These are phyloP conservation scores for Leccinum rimulosum DNA, from an alignment of 768 basidiomycete species.

Conservation along the genomic window DNA sequence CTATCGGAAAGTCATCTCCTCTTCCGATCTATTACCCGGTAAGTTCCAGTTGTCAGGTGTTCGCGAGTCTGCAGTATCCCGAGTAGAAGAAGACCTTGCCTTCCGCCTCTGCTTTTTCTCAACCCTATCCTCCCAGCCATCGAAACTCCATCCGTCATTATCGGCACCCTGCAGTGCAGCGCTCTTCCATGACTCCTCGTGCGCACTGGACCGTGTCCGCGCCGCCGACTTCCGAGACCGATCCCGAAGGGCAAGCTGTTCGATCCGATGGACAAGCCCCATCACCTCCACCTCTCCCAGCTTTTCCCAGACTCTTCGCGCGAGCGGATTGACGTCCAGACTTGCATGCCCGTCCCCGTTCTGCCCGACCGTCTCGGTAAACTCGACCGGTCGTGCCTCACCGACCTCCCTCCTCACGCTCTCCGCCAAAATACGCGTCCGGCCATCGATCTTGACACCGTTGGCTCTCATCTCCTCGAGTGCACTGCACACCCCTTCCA, in stretches of 20 bases:
- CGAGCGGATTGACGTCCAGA: slow-evolving; percentile 30
- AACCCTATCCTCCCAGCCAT: slow-evolving; percentile 38
- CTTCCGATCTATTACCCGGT: not conserved
- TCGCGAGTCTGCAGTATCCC: not conserved
- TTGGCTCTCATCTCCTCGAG: slow-evolving; percentile 83
- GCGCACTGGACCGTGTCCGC: slow-evolving; percentile 5
- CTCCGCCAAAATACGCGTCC: slow-evolving; percentile 62
- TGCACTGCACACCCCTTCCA: slow-evolving; percentile 68
- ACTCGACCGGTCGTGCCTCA: slow-evolving; percentile 47
- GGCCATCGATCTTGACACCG: slow-evolving; percentile 62
- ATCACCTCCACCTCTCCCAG: slow-evolving; percentile 50
- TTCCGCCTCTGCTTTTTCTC: slow-evolving; percentile 1
- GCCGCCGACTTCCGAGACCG: slow-evolving; percentile 13
- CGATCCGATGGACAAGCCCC: slow-evolving; percentile 50
- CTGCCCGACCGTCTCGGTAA: slow-evolving; percentile 13
- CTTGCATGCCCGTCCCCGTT: not conserved
- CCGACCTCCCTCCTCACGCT: slow-evolving; percentile 62
- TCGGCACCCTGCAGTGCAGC: slow-evolving; percentile 26
- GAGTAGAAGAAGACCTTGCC: not conserved
- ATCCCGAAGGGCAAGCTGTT: slow-evolving; percentile 37
- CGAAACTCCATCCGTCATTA: slow-evolving; percentile 49
- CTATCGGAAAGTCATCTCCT: not conserved
- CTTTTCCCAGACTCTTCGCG: slow-evolving; percentile 42
- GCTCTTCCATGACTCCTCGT: slow-evolving; percentile 44
- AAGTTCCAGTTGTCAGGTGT: slow-evolving; percentile 1